phyloP scores from a whole-genome alignment of 768 basidiomycete species.

The Rhodotorula taiwanensis region DNA sequence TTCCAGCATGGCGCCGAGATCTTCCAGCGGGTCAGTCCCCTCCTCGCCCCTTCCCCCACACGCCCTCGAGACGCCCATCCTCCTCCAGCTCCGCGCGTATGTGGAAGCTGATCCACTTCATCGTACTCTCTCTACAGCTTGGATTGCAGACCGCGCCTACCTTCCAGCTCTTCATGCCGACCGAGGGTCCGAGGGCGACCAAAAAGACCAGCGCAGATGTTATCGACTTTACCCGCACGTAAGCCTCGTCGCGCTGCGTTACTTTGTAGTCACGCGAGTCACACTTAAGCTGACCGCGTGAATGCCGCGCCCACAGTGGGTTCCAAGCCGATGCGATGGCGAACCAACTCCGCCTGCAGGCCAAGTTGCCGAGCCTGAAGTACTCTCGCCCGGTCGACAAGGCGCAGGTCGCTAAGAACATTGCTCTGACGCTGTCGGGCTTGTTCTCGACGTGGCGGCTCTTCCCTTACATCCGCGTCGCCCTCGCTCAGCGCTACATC shows the following conservation, averaged over 20 bases:
- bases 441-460: conserved; percentile 53
- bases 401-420: conserved; percentile 54
- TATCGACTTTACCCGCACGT: conserved; percentile 42
- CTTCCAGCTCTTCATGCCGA: conserved; percentile 41
- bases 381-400: conserved; percentile 62
- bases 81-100: neutral
- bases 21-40: conserved; percentile 66
- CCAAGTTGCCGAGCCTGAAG: conserved; percentile 66
- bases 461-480: conserved; percentile 52
- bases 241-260: neutral
- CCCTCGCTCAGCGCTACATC: conserved; percentile 49
- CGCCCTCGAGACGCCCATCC: too few species aligned
- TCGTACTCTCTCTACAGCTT: conserved; percentile 52
- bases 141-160: conserved; percentile 77
- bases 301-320: conserved; percentile 60
- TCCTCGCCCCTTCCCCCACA: too few species aligned
- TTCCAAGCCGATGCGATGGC: conserved; percentile 74
- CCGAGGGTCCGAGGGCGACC: conserved; percentile 13
- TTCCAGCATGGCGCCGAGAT: conserved; percentile 68
- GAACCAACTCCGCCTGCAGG: conserved; percentile 62
- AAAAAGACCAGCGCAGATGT: conserved; percentile 1
- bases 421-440: conserved; percentile 51
- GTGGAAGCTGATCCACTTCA: conserved; percentile 3
- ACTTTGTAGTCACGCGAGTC: too few species aligned
- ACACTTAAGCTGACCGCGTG: too few species aligned